A percentile compares a stretch with the other conserved stretches of the same genome.
phyloP scores from a whole-genome alignment of 2,329 filamentous ascomycete species.

The Shiraia sp. region DNA sequence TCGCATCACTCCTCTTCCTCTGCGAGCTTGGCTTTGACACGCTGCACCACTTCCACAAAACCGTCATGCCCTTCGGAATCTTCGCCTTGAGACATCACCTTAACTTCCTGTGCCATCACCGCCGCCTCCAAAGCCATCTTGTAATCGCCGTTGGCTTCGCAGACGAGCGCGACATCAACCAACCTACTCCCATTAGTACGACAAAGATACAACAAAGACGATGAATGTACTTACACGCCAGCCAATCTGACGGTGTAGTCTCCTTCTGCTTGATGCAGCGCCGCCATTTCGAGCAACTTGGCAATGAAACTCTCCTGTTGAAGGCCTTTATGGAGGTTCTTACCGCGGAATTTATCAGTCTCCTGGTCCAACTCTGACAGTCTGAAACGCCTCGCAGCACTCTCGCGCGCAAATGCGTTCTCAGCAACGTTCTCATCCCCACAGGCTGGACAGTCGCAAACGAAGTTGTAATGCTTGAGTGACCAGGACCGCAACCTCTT shows the following conservation, averaged over 20 bases:
- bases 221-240: slow-evolving; percentile 23
- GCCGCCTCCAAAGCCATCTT: slow-evolving; percentile 22
- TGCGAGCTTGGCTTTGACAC: slow-evolving; percentile 18
- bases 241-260: slow-evolving; percentile 28
- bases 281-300: slow-evolving; percentile 33
- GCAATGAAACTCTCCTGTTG: slow-evolving; percentile 16
- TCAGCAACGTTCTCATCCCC: slow-evolving; percentile 32
- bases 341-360: slow-evolving; percentile 21
- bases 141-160: slow-evolving; percentile 28
- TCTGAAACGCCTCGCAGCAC: slow-evolving; percentile 35
- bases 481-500: slow-evolving; percentile 34
- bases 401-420: slow-evolving; percentile 26
- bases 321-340: slow-evolving; percentile 14
- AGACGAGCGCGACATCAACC: slow-evolving; percentile 38
- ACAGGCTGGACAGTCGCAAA: slow-evolving; percentile 46
- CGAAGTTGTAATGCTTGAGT: slow-evolving; percentile 43
- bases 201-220: slow-evolving; percentile 1
- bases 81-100: slow-evolving; percentile 29
- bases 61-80: slow-evolving; percentile 30
- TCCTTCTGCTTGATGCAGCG: slow-evolving; percentile 31
- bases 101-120: slow-evolving; percentile 32
- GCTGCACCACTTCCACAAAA: slow-evolving; percentile 26
- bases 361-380: slow-evolving; percentile 41
- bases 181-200: slow-evolving; percentile 17
- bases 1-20: not conserved